Conservation (phyloP, 2,329 filamentous ascomycete species). For the Diplodia seriata region DNA sequence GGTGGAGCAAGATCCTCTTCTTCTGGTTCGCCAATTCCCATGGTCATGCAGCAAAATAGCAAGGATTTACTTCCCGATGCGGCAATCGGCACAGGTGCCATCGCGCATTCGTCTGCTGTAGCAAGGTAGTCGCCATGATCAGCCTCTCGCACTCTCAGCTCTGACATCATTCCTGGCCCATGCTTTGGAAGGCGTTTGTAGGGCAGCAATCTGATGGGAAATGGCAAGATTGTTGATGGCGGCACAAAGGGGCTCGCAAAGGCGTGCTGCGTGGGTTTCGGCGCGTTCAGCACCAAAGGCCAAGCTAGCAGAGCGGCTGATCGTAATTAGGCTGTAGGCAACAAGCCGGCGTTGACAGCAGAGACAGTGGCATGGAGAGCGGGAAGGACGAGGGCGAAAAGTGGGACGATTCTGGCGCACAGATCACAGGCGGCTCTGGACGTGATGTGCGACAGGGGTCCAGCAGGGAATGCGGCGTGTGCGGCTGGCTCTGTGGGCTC, state of each 20-base stretch:
- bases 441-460: constrained; percentile 20
- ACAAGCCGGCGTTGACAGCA: not conserved
- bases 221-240: not conserved
- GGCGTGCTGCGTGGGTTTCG: not conserved
- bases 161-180: constrained; percentile 7
- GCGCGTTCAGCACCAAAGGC: not conserved
- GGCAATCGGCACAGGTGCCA: not conserved
- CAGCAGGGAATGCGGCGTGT: not conserved
- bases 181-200: not conserved
- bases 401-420: constrained; percentile 30
- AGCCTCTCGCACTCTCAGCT: not conserved
- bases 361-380: not conserved
- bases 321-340: not conserved
- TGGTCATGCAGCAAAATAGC: not conserved
- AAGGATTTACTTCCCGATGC: not conserved
- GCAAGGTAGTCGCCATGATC: not conserved
- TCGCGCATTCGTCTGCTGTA: not conserved
- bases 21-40: not conserved
- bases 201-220: not conserved
- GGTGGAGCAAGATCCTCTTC: not conserved
- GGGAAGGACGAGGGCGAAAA: constrained; percentile 1
- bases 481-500: constrained; percentile 10
- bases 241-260: not conserved
- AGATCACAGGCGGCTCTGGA: not conserved
- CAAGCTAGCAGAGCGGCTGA: not conserved